These are phyloP conservation scores for Cytospora mali DNA, from an alignment of 2,329 filamentous ascomycete species.

Conservation along the genomic window DNA sequence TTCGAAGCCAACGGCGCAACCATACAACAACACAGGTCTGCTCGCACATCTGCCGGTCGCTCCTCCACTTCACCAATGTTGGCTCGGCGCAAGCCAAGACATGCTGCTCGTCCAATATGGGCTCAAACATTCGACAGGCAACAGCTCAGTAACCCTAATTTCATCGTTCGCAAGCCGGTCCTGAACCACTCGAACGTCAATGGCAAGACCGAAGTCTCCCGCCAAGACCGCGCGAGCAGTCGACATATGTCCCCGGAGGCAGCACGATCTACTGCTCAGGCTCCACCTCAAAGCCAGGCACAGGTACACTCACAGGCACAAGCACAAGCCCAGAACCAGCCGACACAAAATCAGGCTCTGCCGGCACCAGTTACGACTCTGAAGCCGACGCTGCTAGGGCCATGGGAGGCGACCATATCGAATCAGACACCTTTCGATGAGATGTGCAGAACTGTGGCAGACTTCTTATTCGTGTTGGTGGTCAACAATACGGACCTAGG, in stretches of 20 bases:
- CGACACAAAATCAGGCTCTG: conserved; percentile 28
- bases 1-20: conserved; percentile 51
- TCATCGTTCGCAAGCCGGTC: conserved; percentile 44
- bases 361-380: conserved; percentile 28
- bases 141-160: conserved; percentile 48
- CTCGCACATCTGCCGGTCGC: conserved; percentile 31
- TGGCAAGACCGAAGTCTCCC: conserved; percentile 39
- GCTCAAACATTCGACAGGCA: conserved; percentile 46
- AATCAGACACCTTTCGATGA: conserved; percentile 73
- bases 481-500: conserved; percentile 67
- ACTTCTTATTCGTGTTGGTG: conserved; percentile 77
- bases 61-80: conserved; percentile 39
- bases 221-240: conserved; percentile 39
- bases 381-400: conserved; percentile 45
- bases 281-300: conserved; percentile 28
- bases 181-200: conserved; percentile 40
- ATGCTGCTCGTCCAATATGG: conserved; percentile 50
- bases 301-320: conserved; percentile 27
- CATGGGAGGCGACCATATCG: conserved; percentile 70
- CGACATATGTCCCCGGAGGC: conserved; percentile 53
- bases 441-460: conserved; percentile 73
- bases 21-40: conserved; percentile 22
- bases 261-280: conserved; percentile 37
- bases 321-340: neutral
- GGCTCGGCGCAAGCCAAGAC: conserved; percentile 43